Evolutionary conservation across 257 asterid genomes (phyloP).

Genomic region (Solanum pennellii): DNA sequence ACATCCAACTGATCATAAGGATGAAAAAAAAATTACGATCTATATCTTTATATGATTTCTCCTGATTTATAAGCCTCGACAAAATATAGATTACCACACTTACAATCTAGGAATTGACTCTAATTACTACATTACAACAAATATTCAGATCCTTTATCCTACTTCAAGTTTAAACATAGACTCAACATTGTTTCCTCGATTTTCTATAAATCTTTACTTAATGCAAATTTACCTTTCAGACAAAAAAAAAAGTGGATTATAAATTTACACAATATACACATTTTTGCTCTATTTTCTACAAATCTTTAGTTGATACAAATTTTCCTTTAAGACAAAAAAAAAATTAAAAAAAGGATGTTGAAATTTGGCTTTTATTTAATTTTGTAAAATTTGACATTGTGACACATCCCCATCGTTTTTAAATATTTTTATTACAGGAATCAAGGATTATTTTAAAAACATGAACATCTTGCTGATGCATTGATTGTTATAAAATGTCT

Average conservation of each 20-base stretch:
- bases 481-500: slow-evolving; percentile 10
- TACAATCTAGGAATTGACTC: too few species aligned
- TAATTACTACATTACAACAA: too few species aligned
- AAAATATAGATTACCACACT: too few species aligned
- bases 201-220: not conserved
- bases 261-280: too few species aligned
- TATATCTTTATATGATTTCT: too few species aligned
- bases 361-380: not conserved
- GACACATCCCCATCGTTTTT: not conserved
- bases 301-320: not conserved
- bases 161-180: too few species aligned
- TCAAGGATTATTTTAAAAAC: not conserved
- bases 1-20: too few species aligned
- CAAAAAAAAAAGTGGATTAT: not conserved
- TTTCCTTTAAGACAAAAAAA: not conserved
- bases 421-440: not conserved
- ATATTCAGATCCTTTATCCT: too few species aligned
- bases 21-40: too few species aligned
- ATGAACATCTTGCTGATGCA: not conserved
- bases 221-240: not conserved
- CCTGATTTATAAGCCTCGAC: too few species aligned
- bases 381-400: not conserved
- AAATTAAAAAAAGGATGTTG: not conserved
- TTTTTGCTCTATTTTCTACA: too few species aligned
- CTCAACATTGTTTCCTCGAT: too few species aligned